These are phyloP conservation scores for Scheffersomyces spartinae DNA, from an alignment of 805 yeast species.

Conservation along the genomic window DNA sequence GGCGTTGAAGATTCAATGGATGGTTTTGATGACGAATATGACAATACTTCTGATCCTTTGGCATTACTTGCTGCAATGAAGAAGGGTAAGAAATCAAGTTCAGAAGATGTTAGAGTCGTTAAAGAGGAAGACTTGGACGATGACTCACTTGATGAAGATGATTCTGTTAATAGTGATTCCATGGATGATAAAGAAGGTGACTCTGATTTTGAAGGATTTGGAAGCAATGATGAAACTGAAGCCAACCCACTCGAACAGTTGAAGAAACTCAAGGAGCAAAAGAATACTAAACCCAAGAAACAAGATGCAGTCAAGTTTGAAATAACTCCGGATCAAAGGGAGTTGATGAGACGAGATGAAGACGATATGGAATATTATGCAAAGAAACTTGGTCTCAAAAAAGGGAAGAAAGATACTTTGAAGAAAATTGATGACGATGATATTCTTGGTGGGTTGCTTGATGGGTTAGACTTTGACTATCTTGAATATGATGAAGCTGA, in stretches of 20 bases:
- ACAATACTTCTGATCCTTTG: too few species aligned
- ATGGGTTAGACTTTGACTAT: constrained; percentile 53
- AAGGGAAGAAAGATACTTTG: constrained; percentile 36
- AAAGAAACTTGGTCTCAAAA: constrained; percentile 59
- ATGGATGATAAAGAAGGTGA: constrained; percentile 12
- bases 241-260: constrained; percentile 8
- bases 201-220: too few species aligned
- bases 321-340: constrained; percentile 34
- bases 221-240: constrained; percentile 2
- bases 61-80: constrained; percentile 11
- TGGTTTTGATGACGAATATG: constrained; percentile 9
- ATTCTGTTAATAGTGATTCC: constrained; percentile 33
- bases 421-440: constrained; percentile 54
- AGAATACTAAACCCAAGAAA: constrained; percentile 8
- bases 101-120: constrained; percentile 11
- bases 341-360: constrained; percentile 48
- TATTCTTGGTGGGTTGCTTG: constrained; percentile 70
- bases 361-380: constrained; percentile 78
- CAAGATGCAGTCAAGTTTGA: constrained; percentile 8
- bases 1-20: constrained; percentile 1
- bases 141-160: constrained; percentile 27
- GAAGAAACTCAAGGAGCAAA: constrained; percentile 10
- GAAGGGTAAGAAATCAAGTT: constrained; percentile 4
- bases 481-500: constrained; percentile 9
- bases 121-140: constrained; percentile 19